Conservation (phyloP, 2,329 filamentous ascomycete genomes). For the Nigrospora sphaerica region DNA sequence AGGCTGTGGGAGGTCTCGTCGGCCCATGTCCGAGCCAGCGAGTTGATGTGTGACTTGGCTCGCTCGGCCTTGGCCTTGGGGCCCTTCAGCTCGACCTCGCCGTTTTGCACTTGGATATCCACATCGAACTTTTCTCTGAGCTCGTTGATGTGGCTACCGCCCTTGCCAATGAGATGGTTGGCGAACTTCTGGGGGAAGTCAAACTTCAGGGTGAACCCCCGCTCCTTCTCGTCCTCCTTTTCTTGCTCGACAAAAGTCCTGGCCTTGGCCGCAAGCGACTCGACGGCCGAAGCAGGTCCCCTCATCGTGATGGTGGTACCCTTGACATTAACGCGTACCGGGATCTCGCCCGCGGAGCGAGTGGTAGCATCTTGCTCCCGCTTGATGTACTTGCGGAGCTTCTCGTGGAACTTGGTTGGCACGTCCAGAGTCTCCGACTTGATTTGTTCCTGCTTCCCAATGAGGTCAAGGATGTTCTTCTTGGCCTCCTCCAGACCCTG, state of each 20-base stretch:
- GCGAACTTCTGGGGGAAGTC: slow-evolving; percentile 94
- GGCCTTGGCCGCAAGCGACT: slow-evolving; percentile 66
- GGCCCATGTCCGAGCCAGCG: slow-evolving; percentile 73
- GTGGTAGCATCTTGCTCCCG: slow-evolving; percentile 48
- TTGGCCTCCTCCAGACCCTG: slow-evolving; percentile 48
- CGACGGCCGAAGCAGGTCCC: slow-evolving; percentile 67
- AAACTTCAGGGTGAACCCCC: slow-evolving; percentile 77
- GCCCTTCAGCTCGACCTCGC: slow-evolving; percentile 91
- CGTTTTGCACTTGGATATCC: slow-evolving; percentile 83
- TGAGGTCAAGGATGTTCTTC: slow-evolving; percentile 49
- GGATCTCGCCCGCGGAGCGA: slow-evolving; percentile 50
- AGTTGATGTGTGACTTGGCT: slow-evolving; percentile 74
- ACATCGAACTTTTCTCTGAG: slow-evolving; percentile 62
- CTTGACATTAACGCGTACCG: slow-evolving; percentile 50
- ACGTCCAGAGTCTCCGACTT: slow-evolving; percentile 46
- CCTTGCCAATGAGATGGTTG: slow-evolving; percentile 71
- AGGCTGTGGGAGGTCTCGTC: slow-evolving; percentile 84
- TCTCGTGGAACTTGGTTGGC: slow-evolving; percentile 56
- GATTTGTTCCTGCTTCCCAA: slow-evolving; percentile 52
- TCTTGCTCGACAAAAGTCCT: slow-evolving; percentile 77
- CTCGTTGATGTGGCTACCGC: slow-evolving; percentile 59
- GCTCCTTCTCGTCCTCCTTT: slow-evolving; percentile 88
- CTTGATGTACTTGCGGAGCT: slow-evolving; percentile 56
- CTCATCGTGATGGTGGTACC: slow-evolving; percentile 64
- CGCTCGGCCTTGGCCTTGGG: slow-evolving; percentile 90